Base-by-base conservation (phyloP, 371 early-diverging fungal species). In the Apophysomyces sp. region DNA sequence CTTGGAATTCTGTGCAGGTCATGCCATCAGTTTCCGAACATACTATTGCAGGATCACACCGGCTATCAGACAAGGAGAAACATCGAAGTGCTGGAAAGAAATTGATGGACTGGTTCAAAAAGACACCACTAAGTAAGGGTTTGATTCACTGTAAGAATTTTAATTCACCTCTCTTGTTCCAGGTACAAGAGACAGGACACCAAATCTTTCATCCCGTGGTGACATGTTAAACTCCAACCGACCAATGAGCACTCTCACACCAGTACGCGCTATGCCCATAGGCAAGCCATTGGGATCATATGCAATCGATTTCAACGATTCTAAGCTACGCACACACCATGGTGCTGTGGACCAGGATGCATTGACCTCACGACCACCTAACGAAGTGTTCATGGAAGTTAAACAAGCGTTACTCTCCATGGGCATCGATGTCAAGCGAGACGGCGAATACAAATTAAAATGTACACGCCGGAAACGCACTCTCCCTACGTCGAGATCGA, bases 271-370 rank as follows among this genome's bases (percentile, higher is more conserved):
- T 2, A 44, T 44, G 49, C 49, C 54, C 30, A 51, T 44, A 34
- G 62, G 62, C 53, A 61, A 61, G 30, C 55, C 58, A 16, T 41
- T 65, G 29, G 66, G 61, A 49, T 55, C 62, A 4, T 66, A 66
- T 54, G 67, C 58, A 4, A 55, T 66, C 7, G 68, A 68, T 27
- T 68, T 63, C 37, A 63, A 68, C 11, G 83, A 86, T 31, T 68
- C 74, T 54, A 86, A 90, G 66, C 78, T 93, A 60, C 86, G 88
- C 28, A 81, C 81, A 29, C 91, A 92, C 68, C 88, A 89, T 55
- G 93, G 93, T 54, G 91, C 91, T 12, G 89, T 93, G 1, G 92
- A 91, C 61, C 86, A 89, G 41, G 81, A 85, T 51, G 90, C 90
- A 3, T 68, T 93, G 55, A 90, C 91, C 12, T 84, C 88, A 7